Base-by-base conservation (phyloP, 1,139 yeast genomes). In the Zygoascus meyerae region DNA sequence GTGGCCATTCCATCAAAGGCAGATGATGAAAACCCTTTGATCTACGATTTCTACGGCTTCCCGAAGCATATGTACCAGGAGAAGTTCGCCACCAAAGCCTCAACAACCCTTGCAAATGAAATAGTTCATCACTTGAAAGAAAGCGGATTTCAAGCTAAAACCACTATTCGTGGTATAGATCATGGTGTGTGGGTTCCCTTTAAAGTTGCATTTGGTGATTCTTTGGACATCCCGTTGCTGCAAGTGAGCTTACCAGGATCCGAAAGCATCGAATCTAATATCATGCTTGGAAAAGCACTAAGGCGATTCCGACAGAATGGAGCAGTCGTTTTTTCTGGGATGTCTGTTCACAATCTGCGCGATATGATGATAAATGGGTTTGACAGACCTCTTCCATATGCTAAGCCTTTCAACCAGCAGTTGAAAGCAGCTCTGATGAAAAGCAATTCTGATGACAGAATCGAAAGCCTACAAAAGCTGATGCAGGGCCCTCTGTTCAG, bases 141-240 rank as follows among this genome's bases (percentile, higher is more conserved):
- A 3, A 54, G 63, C 10, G 83, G 81, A 0, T 69, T 83, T 42
- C 56, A 67, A 1, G 66, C 79, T 1, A 64, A 66, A 30, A 54
- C 78, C 15, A 61, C 72, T 15, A 61, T 66, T 15, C 69, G 94
- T 48, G 94, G 94, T 3, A 63, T 85, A 16, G 95, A 85, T 60
- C 95, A 85, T 63, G 95, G 95, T 1, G 83, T 74, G 2, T 85
- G 92, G 89, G 87, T 82, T 1, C 90, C 94, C 0, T 72, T 81
- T 49, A 80, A 82, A 57, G 83, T 82, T 21, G 87, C 86, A 2
- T 83, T 84, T 56, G 39, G 40, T 2, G 15, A 29, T 30, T 31
- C 33, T 16, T 30, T 44, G 17, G 59, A 63, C 54, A 66, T 77
- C n/a, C 57, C 59, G 11, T 47, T 56, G 41, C 84, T 85, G 40